Evolutionary conservation across 2,329 filamentous ascomycete species (phyloP), one percentile per base, ranked within the genome.

Genomic region (Talaromyces funiculosus): DNA sequence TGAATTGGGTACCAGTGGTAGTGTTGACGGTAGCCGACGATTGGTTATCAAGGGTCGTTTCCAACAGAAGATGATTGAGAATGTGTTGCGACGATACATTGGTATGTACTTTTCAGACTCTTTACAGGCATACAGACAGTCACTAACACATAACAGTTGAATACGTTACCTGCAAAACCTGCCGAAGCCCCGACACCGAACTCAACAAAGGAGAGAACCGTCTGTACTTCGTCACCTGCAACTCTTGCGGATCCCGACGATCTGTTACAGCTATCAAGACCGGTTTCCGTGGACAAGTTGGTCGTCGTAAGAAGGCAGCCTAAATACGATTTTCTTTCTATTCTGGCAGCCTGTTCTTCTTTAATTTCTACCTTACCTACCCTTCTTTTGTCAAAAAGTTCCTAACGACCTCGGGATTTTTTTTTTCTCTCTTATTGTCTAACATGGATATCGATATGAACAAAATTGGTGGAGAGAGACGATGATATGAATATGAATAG

Each of bases 1-100:
- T 67, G 94, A 99, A 78, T 85, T 99, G 86, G 94, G 94, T 82
- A 99, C 94, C 67, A 95, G 86, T 73, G 94, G 94, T 76, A 95
- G 90, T 74, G 92, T 96, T 60, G 94, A 97, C 80, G 94, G 93
- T 69, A 90, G 85, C 79, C 87, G 92, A 77, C 88, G 93, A 73
- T 79, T 99, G 71, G 92, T 99, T 73, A 99, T 99, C 85, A 97
- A 96, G 84, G 94, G 94, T 83, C 90, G 94, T 73, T 99, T 99
- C 89, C 93, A 97, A 79, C 93, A 97, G 82, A 97, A 97, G 81
- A 93, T 97, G 82, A 92, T 97, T 73, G 94, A 99, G 82, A 96
- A 95, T 78, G 92, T 97, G 57, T 80, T 97, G 74, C 85, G 93
- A 80, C 90, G 93, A 82, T 96, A 96, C 78, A 97, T 96, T 75